Evolutionary conservation across 371 early-diverging fungal species (phyloP).

Genomic region (Mortierella sp.): DNA sequence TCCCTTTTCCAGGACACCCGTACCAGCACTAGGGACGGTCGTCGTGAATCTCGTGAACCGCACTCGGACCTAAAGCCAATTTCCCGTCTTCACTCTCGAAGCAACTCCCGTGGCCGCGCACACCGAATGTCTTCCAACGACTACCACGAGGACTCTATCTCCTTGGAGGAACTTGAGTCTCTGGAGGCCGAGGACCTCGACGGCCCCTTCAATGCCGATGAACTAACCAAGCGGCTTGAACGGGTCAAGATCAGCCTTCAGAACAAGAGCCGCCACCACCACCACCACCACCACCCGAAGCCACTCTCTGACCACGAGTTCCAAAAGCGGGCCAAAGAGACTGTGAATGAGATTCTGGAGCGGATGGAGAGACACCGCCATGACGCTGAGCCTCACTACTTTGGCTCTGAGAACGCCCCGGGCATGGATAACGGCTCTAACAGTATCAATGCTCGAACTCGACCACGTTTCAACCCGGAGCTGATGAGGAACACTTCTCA

Average conservation of each 20-base stretch:
- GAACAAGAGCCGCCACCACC: neutral
- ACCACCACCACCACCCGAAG: neutral
- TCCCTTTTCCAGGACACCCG: too few species aligned
- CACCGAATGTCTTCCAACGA: slow-evolving; percentile 13
- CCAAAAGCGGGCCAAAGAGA: slow-evolving; percentile 23
- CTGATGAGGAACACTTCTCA: neutral
- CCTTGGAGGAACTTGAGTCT: too few species aligned
- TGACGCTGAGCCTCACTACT: slow-evolving; percentile 4
- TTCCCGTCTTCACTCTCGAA: too few species aligned
- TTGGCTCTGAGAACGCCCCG: neutral
- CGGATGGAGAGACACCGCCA: slow-evolving; percentile 14
- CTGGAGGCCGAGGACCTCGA: slow-evolving; percentile 59
- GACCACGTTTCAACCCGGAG: too few species aligned
- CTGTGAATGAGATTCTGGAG: slow-evolving; percentile 30
- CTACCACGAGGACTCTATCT: slow-evolving; percentile 3
- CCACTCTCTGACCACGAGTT: slow-evolving; percentile 17
- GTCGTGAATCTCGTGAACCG: too few species aligned
- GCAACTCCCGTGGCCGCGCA: too few species aligned
- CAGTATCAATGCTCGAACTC: too few species aligned
- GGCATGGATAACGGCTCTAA: slow-evolving; percentile 8
- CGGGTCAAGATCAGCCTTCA: too few species aligned
- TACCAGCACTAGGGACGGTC: too few species aligned
- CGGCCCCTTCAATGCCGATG: slow-evolving; percentile 53
- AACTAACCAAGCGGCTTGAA: slow-evolving; percentile 59
- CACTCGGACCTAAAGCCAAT: too few species aligned